Base-by-base conservation (phyloP, 2,329 filamentous ascomycete genomes). In the Penicillium sp. region DNA sequence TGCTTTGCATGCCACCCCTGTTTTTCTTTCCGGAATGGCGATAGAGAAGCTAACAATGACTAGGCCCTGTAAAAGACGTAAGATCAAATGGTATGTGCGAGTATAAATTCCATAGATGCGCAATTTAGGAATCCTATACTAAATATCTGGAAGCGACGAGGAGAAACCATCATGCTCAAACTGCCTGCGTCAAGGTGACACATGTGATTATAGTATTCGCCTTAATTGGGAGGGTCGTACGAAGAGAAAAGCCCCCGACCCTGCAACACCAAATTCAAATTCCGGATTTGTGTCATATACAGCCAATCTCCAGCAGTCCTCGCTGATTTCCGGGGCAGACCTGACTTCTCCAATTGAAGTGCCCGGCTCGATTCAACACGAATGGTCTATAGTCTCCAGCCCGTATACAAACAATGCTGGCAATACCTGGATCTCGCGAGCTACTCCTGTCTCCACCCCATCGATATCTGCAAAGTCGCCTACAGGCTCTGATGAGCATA, bases 131-230 rank as follows among this genome's bases (percentile, higher is more conserved):
- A 21, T 7, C 14, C n/a, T 23, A 23, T 43, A 23, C 40, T 43
- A 23, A 43, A 59, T 40, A 18, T 33, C 33, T 33, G 42, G 47
- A 30, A 83, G 81, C 73, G 89, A 87, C 61, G 90, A 93, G 71
- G 86, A 89, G 67, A 87, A 87, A 62, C 89, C 90, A 14, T 74
- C 72, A 60, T 93, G 90, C 71, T 66, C 81, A 49, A 91, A 91
- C 66, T 93, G 90, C 71, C 79, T 85, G 64, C 84, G 84, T 60
- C 84, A 86, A 61, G 85, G 85, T 59, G 88, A 91, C 67, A 75
- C 77, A 47, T 94, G 90, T 75, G 89, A 94, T 71, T 93, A 92
- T 70, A 89, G 84, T 65, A 89, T 93, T 64, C 82, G 88, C 30
- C 75, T 93, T 62, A 92, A 92, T 65, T 93, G 90, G 90, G 86